Percentiles rank a stretch among this genome's conserved stretches.
phyloP scores from a whole-genome alignment of 1,284 basidiomycete species.

The Irpex sp. region DNA sequence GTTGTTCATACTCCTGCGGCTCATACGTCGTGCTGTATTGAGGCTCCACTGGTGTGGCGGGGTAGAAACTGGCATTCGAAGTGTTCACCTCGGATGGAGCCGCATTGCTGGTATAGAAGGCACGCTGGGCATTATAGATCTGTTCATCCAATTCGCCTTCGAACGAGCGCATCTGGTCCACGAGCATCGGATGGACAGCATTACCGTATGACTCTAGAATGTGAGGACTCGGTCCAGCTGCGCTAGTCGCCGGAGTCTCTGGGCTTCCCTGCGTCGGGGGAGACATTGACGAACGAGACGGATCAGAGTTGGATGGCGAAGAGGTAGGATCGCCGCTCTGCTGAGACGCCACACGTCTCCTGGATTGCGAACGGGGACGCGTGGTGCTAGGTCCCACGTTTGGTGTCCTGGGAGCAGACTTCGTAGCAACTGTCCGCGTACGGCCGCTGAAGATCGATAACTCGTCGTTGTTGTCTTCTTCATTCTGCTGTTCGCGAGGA shows the following conservation, averaged over 20 bases:
- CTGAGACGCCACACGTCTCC: conserved; percentile 16
- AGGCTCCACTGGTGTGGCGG: not conserved
- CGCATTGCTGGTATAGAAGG: conserved; percentile 11
- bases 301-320: conserved; percentile 17
- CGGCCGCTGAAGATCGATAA: conserved; percentile 71
- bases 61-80: not conserved
- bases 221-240: conserved; percentile 3
- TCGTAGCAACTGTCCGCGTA: conserved; percentile 54
- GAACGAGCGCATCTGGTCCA: conserved; percentile 56
- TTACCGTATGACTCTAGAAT: conserved; percentile 24
- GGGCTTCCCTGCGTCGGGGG: conserved; percentile 14
- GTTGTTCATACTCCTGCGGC: conserved; percentile 6
- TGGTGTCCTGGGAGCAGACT: conserved; percentile 17
- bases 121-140: conserved; percentile 28
- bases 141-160: conserved; percentile 54
- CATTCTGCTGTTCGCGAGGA: conserved; percentile 36
- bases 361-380: conserved; percentile 12
- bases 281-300: conserved; percentile 16
- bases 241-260: conserved; percentile 15
- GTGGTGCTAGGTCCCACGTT: not conserved
- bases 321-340: not conserved
- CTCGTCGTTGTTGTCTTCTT: conserved; percentile 41
- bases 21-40: conserved; percentile 2
- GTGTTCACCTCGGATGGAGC: not conserved
- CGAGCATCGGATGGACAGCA: conserved; percentile 53